Evolutionary conservation across 1,139 yeast genomes (phyloP).

Genomic region (Candida tropicalis): DNA sequence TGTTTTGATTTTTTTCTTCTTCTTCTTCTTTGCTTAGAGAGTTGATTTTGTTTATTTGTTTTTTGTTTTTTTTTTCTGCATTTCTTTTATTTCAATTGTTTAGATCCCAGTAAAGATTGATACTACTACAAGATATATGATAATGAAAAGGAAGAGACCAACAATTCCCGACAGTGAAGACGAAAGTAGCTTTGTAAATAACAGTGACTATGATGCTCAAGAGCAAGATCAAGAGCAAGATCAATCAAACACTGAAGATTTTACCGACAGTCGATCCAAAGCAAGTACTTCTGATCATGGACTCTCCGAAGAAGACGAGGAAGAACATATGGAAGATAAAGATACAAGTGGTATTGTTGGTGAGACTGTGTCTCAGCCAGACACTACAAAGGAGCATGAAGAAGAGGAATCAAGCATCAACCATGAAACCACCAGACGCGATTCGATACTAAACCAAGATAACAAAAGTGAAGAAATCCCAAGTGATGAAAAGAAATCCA

Average conservation of each 20-base stretch:
- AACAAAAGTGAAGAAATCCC: background rate
- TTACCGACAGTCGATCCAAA: background rate
- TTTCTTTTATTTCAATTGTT: too few species aligned
- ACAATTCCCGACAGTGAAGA: conserved; percentile 19
- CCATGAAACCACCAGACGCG: background rate
- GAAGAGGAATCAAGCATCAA: background rate
- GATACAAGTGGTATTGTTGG: background rate
- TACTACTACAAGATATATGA: background rate
- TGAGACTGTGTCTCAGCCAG: too few species aligned
- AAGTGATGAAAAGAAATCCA: background rate
- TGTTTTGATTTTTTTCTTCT: conserved; percentile 4
- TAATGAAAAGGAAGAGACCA: conserved; percentile 25
- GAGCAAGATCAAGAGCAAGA: too few species aligned
- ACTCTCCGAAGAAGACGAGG: background rate
- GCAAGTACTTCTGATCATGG: background rate
- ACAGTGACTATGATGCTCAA: conserved; percentile 36
- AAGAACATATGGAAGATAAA: background rate
- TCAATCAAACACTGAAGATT: background rate
- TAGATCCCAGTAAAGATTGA: background rate
- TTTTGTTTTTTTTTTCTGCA: background rate
- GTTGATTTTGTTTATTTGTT: background rate
- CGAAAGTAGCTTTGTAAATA: conserved; percentile 40
- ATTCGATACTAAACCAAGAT: background rate
- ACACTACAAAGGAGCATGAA: background rate
- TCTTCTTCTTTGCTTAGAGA: background rate